A percentile compares a stretch with the other conserved stretches of the same genome.
Conservation (phyloP, 139 green algal genomes). For the Mychonastes homosphaera region DNA sequence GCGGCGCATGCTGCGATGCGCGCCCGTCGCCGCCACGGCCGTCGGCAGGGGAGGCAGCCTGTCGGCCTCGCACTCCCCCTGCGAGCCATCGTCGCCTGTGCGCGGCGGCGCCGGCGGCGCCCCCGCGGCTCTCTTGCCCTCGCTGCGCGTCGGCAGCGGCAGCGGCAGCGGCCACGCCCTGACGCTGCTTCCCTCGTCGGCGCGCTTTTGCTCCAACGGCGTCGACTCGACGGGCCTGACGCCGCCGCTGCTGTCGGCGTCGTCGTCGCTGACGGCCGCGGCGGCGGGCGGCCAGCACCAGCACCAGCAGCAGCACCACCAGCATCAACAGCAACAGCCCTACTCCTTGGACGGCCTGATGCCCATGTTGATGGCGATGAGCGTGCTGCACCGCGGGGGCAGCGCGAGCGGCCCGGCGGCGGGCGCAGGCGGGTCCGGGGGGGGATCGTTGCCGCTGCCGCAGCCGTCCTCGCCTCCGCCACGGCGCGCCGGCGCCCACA, state of each 20-base stretch:
- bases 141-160: not conserved
- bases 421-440: conserved; percentile 3
- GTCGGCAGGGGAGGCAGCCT: not conserved
- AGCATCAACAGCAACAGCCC: not conserved
- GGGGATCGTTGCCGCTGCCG: no score
- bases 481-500: not conserved
- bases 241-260: not conserved
- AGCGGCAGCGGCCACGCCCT: not conserved
- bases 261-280: not conserved
- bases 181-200: not conserved
- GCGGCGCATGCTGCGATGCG: conserved; percentile 10
- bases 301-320: conserved; percentile 1
- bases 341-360: not conserved
- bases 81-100: no score
- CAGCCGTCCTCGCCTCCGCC: not conserved
- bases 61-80: not conserved
- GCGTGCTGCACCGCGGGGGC: not conserved
- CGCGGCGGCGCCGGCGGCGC: not conserved
- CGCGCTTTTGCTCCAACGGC: not conserved
- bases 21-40: not conserved
- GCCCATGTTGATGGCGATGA: not conserved
- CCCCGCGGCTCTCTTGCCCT: not conserved
- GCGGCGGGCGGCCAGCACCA: not conserved
- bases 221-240: not conserved
- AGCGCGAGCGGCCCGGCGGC: not conserved